These are phyloP conservation scores for Phytophthora nicotianae DNA, from an alignment of 352 stramenopile species.

Conservation along the genomic window DNA sequence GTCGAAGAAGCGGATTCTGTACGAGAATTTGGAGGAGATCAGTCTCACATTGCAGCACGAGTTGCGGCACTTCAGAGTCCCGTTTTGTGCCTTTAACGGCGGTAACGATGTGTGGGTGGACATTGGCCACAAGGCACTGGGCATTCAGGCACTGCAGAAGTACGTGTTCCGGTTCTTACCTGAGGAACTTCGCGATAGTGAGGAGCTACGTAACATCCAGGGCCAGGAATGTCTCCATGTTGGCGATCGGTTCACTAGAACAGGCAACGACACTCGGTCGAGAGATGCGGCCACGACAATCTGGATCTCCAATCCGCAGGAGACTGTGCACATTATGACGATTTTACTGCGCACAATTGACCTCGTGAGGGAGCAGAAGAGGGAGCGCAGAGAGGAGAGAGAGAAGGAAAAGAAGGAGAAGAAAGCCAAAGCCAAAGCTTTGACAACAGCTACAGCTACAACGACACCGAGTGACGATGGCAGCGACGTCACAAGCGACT, in stretches of 20 bases:
- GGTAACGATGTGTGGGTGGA: constrained; percentile 97
- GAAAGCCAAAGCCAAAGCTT: constrained; percentile 16
- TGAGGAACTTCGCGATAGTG: constrained; percentile 72
- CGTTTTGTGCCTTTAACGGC: constrained; percentile 97
- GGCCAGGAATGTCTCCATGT: constrained; percentile 94
- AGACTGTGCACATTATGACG: constrained; percentile 96
- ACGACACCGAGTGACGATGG: constrained; percentile 22
- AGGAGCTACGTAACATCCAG: constrained; percentile 68
- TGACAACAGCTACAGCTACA: constrained; percentile 11
- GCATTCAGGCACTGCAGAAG: constrained; percentile 92
- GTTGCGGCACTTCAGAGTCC: constrained; percentile 78
- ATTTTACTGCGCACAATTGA: constrained; percentile 86
- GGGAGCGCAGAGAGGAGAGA: constrained; percentile 31
- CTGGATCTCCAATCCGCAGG: constrained; percentile 95
- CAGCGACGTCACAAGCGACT: constrained; percentile 29
- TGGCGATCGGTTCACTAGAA: constrained; percentile 92
- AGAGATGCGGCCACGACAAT: constrained; percentile 92
- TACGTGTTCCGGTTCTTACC: constrained; percentile 78
- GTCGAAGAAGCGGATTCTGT: constrained; percentile 77
- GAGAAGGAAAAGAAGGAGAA: constrained; percentile 28
- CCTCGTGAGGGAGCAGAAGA: constrained; percentile 39
- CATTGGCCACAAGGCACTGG: constrained; percentile 96
- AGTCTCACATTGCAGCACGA: constrained; percentile 92
- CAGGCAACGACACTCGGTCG: constrained; percentile 94
- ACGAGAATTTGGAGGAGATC: constrained; percentile 95